Evolutionary conservation across 106 monocot species (phyloP), one percentile per base, ranked within the genome.

Genomic region (Gastrodia elata): DNA sequence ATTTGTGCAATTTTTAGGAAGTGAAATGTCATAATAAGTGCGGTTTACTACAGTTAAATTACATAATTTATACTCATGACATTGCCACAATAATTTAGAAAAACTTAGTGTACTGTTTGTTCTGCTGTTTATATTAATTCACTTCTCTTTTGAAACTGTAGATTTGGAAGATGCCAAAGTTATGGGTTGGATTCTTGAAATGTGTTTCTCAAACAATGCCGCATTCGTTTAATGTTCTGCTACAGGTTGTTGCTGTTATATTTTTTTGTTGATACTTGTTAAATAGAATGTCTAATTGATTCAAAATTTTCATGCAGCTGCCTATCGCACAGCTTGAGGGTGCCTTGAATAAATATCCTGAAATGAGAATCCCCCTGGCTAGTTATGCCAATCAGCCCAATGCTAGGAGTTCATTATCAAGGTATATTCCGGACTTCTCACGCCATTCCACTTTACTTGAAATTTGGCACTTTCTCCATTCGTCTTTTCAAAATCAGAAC

Each of bases 121-220:
- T 2, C 61, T 11, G 27, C 30, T 30, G 10, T 61, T 61, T 32
- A 3, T 30, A 14, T 61, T 61, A 61, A 67, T 38, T 67, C 37
- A 67, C 6, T 61, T 28, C 5, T 25, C 40, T 69, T 35, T 10
- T 69, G 25, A 25, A 68, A n/a, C 15, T 76, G 36, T 75, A 98
- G 98, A 87, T 98, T 71, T 98, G 98, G 98, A 98, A 80, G 80
- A 91, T 87, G 87, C 98, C 98, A n/a, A 98, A 98, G 77, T 72
- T 98, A 48, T 98, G 93, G 90, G 83, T 85, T 38, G 98, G 98
- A 28, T 98, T 98, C 73, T 39, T 98, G 25, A 98, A 98, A 81
- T 91, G 82, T 73, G 88, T 82, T 71, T 84, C 83, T 64, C 98
- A 98, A 82, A 98, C 93, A 39, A 91, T 87, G 74, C 98, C 98